Percentiles rank a stretch among this genome's conserved stretches.
phyloP scores from a whole-genome alignment of 148 eudicot genomes.

The Pharnaceum exiguum region DNA sequence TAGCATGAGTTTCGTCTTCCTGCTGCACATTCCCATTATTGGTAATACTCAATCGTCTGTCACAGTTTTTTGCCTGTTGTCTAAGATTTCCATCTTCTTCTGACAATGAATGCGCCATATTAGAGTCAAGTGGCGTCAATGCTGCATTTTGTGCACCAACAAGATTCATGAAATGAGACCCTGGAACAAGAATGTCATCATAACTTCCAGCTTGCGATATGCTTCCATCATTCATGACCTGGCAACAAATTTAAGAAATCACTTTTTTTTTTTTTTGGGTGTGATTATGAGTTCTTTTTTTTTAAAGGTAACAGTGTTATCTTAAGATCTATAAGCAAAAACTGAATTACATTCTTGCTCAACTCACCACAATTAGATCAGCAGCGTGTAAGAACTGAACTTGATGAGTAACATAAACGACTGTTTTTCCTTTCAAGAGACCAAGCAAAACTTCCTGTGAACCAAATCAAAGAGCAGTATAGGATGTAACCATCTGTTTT shows the following conservation, averaged over 20 bases:
- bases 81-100: neutral
- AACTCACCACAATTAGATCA: slow-evolving; percentile 7
- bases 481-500: too few relatives aligned
- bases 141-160: slow-evolving; percentile 8
- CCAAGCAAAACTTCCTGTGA: slow-evolving; percentile 12
- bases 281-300: too few relatives aligned
- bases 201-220: neutral
- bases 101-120: neutral
- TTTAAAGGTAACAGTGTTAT: too few relatives aligned
- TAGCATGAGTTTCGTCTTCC: too few relatives aligned
- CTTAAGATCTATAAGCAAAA: too few relatives aligned
- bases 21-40: too few relatives aligned
- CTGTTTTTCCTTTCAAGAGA: slow-evolving; percentile 1
- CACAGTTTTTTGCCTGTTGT: too few relatives aligned
- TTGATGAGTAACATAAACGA: slow-evolving; percentile 20
- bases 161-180: slow-evolving; percentile 5
- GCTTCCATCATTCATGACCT: slow-evolving; percentile 20
- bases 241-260: neutral
- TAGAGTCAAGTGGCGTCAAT: neutral
- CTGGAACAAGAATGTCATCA: neutral
- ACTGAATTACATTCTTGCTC: too few relatives aligned
- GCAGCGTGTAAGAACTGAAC: slow-evolving; percentile 10
- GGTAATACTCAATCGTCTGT: too few relatives aligned
- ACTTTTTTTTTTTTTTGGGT: too few relatives aligned
- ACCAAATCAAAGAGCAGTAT: neutral